Conservation (phyloP, 768 basidiomycete species). For the Gymnopilus junonius region DNA sequence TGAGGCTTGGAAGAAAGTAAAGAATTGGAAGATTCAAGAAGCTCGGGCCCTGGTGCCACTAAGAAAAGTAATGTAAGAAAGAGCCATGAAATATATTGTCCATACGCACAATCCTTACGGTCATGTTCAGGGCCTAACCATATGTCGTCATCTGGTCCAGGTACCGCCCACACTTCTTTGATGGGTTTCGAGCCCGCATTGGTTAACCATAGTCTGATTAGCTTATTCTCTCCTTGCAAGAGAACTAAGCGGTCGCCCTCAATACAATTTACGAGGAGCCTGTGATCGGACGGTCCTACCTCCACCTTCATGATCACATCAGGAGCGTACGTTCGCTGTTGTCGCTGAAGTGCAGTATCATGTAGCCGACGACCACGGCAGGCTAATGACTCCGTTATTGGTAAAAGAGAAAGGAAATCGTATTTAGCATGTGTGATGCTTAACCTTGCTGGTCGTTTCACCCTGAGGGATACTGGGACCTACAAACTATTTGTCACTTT, state of each 20-base stretch:
- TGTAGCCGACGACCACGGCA: conserved; percentile 79
- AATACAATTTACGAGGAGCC: conserved; percentile 60
- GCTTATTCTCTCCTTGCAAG: conserved; percentile 70
- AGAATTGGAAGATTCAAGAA: conserved; percentile 55
- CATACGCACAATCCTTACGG: conserved; percentile 18
- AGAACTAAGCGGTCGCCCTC: conserved; percentile 57
- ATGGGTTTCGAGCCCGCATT: conserved; percentile 70
- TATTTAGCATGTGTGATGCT: conserved; percentile 63
- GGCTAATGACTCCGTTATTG: conserved; percentile 66
- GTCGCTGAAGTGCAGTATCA: conserved; percentile 71
- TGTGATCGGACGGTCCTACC: conserved; percentile 68
- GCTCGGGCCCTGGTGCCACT: conserved; percentile 34
- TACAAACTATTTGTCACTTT: conserved; percentile 22
- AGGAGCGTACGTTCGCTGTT: conserved; percentile 70
- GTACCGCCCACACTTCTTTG: conserved; percentile 72
- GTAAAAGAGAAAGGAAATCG: conserved; percentile 75
- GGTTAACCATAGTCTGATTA: conserved; percentile 57
- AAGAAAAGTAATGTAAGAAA: neutral
- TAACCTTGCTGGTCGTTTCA: conserved; percentile 54
- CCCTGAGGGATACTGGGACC: conserved; percentile 69
- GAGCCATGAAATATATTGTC: neutral
- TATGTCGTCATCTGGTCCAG: conserved; percentile 64
- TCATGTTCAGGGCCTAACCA: conserved; percentile 45
- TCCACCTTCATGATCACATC: conserved; percentile 64
- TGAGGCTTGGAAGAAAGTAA: conserved; percentile 50